These are phyloP conservation scores for Clavaria fumosa DNA, from an alignment of 768 basidiomycete species.

Conservation along the genomic window DNA sequence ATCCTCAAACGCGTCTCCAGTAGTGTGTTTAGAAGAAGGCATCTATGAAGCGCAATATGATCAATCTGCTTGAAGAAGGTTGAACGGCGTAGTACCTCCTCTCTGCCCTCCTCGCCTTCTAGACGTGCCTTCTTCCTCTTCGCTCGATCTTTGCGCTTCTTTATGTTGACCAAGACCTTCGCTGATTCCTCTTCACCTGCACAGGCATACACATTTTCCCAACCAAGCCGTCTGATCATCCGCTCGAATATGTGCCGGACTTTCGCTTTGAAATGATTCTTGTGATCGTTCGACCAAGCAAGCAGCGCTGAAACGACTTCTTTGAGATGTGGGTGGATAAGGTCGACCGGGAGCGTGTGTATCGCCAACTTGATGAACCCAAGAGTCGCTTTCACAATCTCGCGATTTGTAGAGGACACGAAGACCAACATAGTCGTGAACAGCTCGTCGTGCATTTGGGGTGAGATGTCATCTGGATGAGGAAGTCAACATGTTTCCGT, in stretches of 20 bases:
- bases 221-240: slow-evolving; percentile 82
- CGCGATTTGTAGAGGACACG: slow-evolving; percentile 85
- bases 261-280: slow-evolving; percentile 96
- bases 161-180: slow-evolving; percentile 87
- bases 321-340: slow-evolving; percentile 64
- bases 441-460: slow-evolving; percentile 67
- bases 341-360: slow-evolving; percentile 60
- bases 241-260: slow-evolving; percentile 96
- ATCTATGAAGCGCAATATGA: slow-evolving; percentile 18
- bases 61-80: slow-evolving; percentile 6
- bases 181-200: slow-evolving; percentile 65
- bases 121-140: slow-evolving; percentile 70
- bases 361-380: slow-evolving; percentile 91
- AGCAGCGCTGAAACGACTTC: slow-evolving; percentile 74
- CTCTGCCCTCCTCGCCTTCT: slow-evolving; percentile 44
- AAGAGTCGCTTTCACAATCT: slow-evolving; percentile 93
- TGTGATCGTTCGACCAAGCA: slow-evolving; percentile 92
- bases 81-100: slow-evolving; percentile 16
- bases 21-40: slow-evolving; percentile 31
- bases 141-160: slow-evolving; percentile 86
- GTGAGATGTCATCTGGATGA: slow-evolving; percentile 44
- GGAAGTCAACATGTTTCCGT: not conserved
- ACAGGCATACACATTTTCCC: slow-evolving; percentile 65
- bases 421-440: slow-evolving; percentile 80
- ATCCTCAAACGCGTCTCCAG: slow-evolving; percentile 91